Conservation (phyloP, 805 yeast species). For the Ogataea ramenticola region DNA sequence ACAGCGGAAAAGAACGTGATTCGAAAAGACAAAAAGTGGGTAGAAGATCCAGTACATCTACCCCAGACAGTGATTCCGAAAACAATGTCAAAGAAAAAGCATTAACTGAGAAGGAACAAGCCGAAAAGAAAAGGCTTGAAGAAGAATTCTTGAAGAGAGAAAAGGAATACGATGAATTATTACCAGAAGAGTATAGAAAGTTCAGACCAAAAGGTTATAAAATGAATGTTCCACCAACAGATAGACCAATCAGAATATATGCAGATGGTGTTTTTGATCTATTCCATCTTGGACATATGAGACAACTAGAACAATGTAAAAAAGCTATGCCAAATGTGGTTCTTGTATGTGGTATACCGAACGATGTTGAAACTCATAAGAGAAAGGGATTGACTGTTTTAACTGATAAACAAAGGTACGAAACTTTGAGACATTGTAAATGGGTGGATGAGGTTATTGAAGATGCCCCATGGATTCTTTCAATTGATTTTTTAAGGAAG, state of each 20-base stretch:
- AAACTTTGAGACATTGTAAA: conserved; percentile 83
- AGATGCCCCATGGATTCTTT: conserved; percentile 93
- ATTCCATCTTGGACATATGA: conserved; percentile 96
- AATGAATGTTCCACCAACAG: conserved; percentile 77
- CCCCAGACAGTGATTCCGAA: conserved; percentile 4
- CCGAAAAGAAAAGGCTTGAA: conserved; percentile 22
- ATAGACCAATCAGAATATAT: conserved; percentile 85
- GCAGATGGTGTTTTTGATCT: conserved; percentile 98
- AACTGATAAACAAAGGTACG: conserved; percentile 80
- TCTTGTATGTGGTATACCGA: conserved; percentile 87
- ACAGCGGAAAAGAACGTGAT: conserved; percentile 3
- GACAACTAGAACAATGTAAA: conserved; percentile 94
- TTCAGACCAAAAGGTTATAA: conserved; percentile 74
- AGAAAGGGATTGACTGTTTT: conserved; percentile 91
- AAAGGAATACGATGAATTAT: conserved; percentile 48
- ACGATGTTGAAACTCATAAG: conserved; percentile 84
- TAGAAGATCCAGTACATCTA: conserved; percentile 13
- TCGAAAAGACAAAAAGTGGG: conserved; percentile 5
- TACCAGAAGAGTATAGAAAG: conserved; percentile 66
- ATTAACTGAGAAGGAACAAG: conserved; percentile 8
- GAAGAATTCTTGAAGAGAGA: conserved; percentile 35
- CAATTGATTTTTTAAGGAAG: conserved; percentile 66
- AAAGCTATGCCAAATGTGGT: conserved; percentile 80
- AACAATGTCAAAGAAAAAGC: conserved; percentile 4
- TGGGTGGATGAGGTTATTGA: conserved; percentile 98